Conservation (phyloP, 2,329 filamentous ascomycete species). For the Penicillium sp. region DNA sequence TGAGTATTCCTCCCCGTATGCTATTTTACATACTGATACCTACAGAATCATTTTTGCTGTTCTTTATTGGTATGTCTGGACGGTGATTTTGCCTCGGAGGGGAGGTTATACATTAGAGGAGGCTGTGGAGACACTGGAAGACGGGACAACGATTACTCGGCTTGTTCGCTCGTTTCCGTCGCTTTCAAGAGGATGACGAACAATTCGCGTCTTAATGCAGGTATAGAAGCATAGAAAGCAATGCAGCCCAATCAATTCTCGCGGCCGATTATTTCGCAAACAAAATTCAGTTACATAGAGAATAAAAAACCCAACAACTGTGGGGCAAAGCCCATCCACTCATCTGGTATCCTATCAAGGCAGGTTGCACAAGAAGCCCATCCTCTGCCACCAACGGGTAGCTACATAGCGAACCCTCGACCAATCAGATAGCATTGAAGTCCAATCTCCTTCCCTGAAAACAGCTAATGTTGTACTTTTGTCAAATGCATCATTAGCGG, state of each 20-base stretch:
- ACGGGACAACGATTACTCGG: constrained; percentile 67
- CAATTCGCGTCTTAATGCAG: not conserved
- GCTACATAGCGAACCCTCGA: not conserved
- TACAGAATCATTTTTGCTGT: constrained; percentile 58
- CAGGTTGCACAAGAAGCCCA: not conserved
- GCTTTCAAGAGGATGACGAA: not conserved
- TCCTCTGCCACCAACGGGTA: not conserved
- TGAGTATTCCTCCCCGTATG: constrained; percentile 31
- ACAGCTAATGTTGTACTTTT: constrained; percentile 1
- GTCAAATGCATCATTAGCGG: constrained; percentile 19
- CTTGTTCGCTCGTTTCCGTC: constrained; percentile 40
- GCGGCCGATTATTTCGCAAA: no score
- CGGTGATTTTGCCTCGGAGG: constrained; percentile 59
- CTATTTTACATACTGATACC: constrained; percentile 11
- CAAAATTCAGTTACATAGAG: no score
- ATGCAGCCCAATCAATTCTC: not conserved
- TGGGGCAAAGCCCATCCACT: no score
- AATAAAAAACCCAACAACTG: no score
- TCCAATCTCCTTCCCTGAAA: not conserved
- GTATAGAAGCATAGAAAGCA: not conserved
- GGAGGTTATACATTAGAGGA: constrained; percentile 65
- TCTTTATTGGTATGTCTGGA: constrained; percentile 70
- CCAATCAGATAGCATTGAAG: not conserved
- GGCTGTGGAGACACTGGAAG: constrained; percentile 57
- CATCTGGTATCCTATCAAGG: not conserved